A percentile compares a stretch with the other conserved stretches of the same genome.
Evolutionary conservation across 768 basidiomycete genomes (phyloP).

Genomic region (Tulasnella sp.): DNA sequence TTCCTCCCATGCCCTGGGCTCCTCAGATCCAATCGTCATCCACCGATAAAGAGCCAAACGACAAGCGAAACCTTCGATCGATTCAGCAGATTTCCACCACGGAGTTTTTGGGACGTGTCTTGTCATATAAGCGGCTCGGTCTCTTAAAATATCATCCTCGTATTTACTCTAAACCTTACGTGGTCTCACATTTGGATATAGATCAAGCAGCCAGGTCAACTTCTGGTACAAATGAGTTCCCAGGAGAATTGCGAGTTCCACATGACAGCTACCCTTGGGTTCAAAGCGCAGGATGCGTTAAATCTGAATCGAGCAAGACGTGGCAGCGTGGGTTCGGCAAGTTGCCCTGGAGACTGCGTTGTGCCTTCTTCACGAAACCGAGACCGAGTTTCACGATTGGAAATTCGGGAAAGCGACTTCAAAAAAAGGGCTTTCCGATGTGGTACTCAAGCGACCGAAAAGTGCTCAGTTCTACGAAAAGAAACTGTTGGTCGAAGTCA

Average conservation of each 20-base stretch:
- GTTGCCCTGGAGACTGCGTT: not conserved
- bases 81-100: too few species aligned
- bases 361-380: not conserved
- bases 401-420: not conserved
- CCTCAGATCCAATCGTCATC: too few species aligned
- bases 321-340: not conserved
- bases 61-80: too few species aligned
- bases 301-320: not conserved
- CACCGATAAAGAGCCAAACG: too few species aligned
- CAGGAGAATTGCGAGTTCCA: not conserved
- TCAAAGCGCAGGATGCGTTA: not conserved
- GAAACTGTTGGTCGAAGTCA: not conserved
- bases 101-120: too few species aligned
- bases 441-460: not conserved
- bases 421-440: not conserved
- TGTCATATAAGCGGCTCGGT: too few species aligned
- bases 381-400: not conserved
- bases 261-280: not conserved
- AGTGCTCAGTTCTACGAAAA: not conserved
- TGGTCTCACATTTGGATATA: not conserved
- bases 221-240: not conserved
- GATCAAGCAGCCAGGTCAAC: not conserved
- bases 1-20: too few species aligned
- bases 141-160: too few species aligned
- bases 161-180: too few species aligned